Percentiles rank a stretch among this genome's conserved stretches.
Evolutionary conservation across 345 rosid genomes (phyloP).

Genomic region (Cardamine occulta): DNA sequence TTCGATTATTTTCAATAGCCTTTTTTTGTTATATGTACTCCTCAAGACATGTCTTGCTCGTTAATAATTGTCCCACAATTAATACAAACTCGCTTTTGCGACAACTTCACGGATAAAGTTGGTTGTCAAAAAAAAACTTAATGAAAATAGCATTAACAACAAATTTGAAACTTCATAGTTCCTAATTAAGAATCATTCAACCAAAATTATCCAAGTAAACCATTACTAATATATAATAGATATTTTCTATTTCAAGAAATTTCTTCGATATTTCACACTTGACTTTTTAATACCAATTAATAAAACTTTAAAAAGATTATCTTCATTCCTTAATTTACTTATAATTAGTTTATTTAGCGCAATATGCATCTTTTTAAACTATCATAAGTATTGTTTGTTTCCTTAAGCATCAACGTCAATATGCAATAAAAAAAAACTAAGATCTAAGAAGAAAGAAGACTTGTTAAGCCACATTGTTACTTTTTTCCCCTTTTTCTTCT

Average conservation of each 20-base stretch:
- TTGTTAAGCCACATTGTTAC: constrained; percentile 28
- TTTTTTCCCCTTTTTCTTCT: constrained; percentile 16
- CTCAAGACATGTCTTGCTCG: constrained; percentile 40
- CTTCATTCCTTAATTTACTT: background rate
- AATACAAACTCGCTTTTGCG: constrained; percentile 17
- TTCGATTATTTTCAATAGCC: constrained; percentile 24
- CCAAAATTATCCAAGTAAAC: constrained; percentile 1
- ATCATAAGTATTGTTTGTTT: background rate
- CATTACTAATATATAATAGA: background rate
- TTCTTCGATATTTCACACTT: constrained; percentile 3
- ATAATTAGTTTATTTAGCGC: background rate
- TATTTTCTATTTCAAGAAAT: background rate
- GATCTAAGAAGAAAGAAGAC: background rate
- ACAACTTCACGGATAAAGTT: constrained; percentile 38
- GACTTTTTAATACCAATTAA: background rate
- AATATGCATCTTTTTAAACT: background rate
- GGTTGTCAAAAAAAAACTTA: constrained; percentile 4
- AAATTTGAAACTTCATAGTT: background rate
- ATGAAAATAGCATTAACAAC: constrained; percentile 9
- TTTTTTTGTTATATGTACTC: constrained; percentile 30
- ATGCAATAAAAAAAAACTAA: background rate
- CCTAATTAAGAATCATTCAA: background rate
- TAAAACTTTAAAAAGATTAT: background rate
- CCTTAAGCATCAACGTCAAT: constrained; percentile 16
- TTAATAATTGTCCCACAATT: constrained; percentile 31